A percentile compares a stretch with the other conserved stretches of the same genome.
phyloP scores from a whole-genome alignment of 371 early-diverging fungal genomes.

The Mortierella sp. region DNA sequence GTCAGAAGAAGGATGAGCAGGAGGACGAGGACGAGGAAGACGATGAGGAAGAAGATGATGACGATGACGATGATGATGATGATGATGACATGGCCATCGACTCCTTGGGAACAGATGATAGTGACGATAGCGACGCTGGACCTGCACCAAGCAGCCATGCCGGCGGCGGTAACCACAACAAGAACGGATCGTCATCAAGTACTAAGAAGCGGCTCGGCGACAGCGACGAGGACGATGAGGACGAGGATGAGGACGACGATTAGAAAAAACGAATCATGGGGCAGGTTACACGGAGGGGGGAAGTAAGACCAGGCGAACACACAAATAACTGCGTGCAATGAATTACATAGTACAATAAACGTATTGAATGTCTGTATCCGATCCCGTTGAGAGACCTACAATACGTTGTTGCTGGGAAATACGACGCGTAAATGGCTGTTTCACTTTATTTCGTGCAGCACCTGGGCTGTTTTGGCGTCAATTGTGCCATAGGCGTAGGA shows the following conservation, averaged over 20 bases:
- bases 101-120: constrained; percentile 47
- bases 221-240: constrained; percentile 41
- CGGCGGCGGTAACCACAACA: constrained; percentile 19
- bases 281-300: no score
- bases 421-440: no score
- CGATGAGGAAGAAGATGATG: constrained; percentile 52
- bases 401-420: no score
- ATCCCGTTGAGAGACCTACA: no score
- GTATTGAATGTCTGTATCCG: no score
- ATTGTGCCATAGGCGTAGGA: no score
- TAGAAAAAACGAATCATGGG: no score
- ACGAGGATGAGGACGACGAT: constrained; percentile 48
- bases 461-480: no score
- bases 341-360: no score
- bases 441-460: no score
- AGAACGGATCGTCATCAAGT: constrained; percentile 14
- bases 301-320: no score
- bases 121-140: constrained; percentile 57
- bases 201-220: constrained; percentile 22
- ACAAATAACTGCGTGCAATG: no score
- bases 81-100: constrained; percentile 49
- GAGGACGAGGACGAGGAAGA: constrained; percentile 57
- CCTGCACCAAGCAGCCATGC: constrained; percentile 20
- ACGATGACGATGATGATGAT: constrained; percentile 46
- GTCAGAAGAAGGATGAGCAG: constrained; percentile 52